These are phyloP conservation scores for Candida pini DNA, from an alignment of 805 yeast species.

Conservation along the genomic window DNA sequence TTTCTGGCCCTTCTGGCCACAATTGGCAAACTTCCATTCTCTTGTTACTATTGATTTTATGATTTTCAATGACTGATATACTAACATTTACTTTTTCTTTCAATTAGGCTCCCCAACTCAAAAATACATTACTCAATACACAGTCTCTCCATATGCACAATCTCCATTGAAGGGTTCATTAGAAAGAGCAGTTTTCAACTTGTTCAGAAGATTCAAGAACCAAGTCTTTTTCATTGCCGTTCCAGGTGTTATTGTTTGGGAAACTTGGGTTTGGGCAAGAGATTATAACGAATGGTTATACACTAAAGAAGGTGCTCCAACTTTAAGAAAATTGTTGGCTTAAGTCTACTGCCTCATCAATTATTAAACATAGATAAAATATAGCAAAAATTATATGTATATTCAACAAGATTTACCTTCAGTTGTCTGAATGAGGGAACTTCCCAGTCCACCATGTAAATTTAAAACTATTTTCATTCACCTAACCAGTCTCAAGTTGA, in stretches of 20 bases:
- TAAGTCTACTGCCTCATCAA: no score
- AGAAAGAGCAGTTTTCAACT: conserved; percentile 85
- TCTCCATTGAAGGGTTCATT: conserved; percentile 84
- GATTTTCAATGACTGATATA: no score
- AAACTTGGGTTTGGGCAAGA: conserved; percentile 80
- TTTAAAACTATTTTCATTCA: no score
- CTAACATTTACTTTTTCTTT: no score
- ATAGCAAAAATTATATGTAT: no score
- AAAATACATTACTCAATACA: conserved; percentile 79
- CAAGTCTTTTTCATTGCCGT: conserved; percentile 73
- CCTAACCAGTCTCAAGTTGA: no score
- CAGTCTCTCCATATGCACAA: conserved; percentile 92
- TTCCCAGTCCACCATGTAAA: no score
- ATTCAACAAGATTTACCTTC: no score
- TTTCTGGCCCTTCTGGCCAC: no score
- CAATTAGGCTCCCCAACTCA: conserved; percentile 71
- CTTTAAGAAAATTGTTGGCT: conserved; percentile 47
- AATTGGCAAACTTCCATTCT: no score
- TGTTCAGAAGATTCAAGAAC: conserved; percentile 86
- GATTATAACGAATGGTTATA: conserved; percentile 90
- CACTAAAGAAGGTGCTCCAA: conserved; percentile 97
- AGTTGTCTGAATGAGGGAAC: no score
- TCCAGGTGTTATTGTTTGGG: conserved; percentile 80
- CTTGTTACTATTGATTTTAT: no score
- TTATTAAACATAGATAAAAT: not conserved